phyloP scores from a whole-genome alignment of 2,329 filamentous ascomycete species.

The Arthroderma uncinatum region DNA sequence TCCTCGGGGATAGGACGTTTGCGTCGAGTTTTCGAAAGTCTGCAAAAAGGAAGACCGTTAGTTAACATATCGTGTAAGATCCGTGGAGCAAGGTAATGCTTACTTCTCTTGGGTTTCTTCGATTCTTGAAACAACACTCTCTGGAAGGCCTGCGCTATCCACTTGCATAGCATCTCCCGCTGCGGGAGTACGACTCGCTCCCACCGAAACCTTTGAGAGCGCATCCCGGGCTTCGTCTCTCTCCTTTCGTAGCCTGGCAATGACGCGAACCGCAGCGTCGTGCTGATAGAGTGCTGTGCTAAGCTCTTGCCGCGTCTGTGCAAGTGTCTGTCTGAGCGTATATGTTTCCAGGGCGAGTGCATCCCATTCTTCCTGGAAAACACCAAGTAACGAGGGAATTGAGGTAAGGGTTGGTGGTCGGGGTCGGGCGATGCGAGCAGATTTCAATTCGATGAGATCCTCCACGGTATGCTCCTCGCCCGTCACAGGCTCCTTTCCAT shows the following conservation, averaged over 20 bases:
- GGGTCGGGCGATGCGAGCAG: conserved; percentile 71
- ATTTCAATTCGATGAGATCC: conserved; percentile 80
- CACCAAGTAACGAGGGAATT: conserved; percentile 82
- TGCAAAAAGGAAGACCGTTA: conserved; percentile 29
- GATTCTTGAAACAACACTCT: conserved; percentile 59
- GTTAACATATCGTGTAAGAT: conserved; percentile 10
- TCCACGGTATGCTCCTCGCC: conserved; percentile 72
- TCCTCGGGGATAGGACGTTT: conserved; percentile 76
- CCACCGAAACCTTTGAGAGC: conserved; percentile 71
- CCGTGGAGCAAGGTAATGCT: neutral
- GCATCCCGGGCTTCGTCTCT: conserved; percentile 85
- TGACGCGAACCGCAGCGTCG: conserved; percentile 91
- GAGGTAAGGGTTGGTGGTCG: conserved; percentile 89
- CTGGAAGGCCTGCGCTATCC: conserved; percentile 66
- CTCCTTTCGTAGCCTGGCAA: conserved; percentile 81
- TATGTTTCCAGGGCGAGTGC: conserved; percentile 83
- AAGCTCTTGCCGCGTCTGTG: conserved; percentile 84
- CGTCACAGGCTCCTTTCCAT: conserved; percentile 84
- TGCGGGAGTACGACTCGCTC: conserved; percentile 38
- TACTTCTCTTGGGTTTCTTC: conserved; percentile 72
- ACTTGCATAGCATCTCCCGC: conserved; percentile 86
- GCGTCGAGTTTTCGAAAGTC: conserved; percentile 75
- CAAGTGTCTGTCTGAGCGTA: conserved; percentile 77
- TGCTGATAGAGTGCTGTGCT: conserved; percentile 92
- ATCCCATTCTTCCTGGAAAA: conserved; percentile 99